Evolutionary conservation across 1,284 basidiomycete species (phyloP), one percentile per base, ranked within the genome.

Genomic region (Heterobasidion occidentale): DNA sequence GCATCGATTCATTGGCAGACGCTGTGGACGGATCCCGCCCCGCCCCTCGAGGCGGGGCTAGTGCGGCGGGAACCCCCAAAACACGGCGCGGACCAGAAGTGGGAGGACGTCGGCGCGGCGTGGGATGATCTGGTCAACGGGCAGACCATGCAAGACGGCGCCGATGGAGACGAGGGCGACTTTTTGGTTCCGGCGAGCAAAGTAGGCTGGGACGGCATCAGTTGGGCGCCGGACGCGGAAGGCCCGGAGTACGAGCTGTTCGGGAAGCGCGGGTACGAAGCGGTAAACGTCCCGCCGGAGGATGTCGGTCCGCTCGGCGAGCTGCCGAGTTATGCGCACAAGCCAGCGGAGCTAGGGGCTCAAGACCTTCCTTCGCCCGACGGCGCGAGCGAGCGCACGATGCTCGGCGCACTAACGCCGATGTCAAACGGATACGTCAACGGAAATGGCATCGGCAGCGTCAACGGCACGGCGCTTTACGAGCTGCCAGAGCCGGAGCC

Each of bases 1-100:
- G 69, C 74, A 7, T 61, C 72, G 4, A 78, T 92, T 54, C 76
- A 83, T 58, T 97, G 90, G 85, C 69, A 74, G 6, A 80, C 76
- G 0, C 74, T 97, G 3, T 97, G 94, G 93, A 83, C 79, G 0
- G 75, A 76, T 45, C 70, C 78, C 7, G 76, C 79, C 9, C 89
- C 89, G 35, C 72, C 74, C 0, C 71, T 87, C 59, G 78, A 83
- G 63, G 63, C 75, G 15, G 83, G 82, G 15, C 67, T 84, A 9
- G 67, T 84, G 12, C 78, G 76, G 70, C 80, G 76, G 61, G 76
- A 78, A 52, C 63, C 68, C 12, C 64, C 66, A 1, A 67, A 68
- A 54, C 67, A 67, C 4, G 66, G 67, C 9, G 52, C 65, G 44
- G 71, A 74, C 50, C 55, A 67, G 33, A 67, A 67, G 46, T 81